Conservation (phyloP, 1,284 basidiomycete species). For the Polyporus tsugae region DNA sequence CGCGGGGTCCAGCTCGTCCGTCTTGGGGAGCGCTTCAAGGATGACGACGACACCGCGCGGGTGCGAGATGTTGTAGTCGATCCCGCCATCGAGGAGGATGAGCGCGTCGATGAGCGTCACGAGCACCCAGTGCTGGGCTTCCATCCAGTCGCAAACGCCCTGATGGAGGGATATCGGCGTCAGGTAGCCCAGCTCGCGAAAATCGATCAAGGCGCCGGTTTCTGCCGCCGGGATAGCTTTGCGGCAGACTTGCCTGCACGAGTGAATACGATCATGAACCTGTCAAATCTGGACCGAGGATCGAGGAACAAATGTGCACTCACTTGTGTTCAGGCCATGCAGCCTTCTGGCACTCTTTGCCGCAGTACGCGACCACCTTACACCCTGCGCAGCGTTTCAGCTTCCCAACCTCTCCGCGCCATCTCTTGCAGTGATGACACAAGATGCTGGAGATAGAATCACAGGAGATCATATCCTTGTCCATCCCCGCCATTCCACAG, state of each 20-base stretch:
- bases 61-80: constrained; percentile 6
- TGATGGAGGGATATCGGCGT: not conserved
- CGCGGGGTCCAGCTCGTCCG: not conserved
- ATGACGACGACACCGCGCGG: constrained; percentile 7
- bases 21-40: not conserved
- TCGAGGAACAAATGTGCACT: not conserved
- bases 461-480: not conserved
- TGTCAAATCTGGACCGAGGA: not conserved
- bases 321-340: constrained; percentile 13
- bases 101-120: constrained; percentile 2
- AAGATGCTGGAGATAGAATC: not conserved
- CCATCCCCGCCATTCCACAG: not conserved
- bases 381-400: constrained; percentile 19
- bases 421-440: not conserved
- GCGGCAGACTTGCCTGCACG: not conserved
- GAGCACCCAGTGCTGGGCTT: constrained; percentile 4
- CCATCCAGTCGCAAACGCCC: constrained; percentile 1
- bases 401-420: not conserved
- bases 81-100: constrained; percentile 13
- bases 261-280: not conserved
- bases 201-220: not conserved
- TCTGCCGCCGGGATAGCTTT: not conserved
- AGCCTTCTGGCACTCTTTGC: constrained; percentile 18
- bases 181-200: not conserved
- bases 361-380: constrained; percentile 17